Conservation (phyloP, 345 rosid genomes). For the Eucalyptus decipiens region DNA sequence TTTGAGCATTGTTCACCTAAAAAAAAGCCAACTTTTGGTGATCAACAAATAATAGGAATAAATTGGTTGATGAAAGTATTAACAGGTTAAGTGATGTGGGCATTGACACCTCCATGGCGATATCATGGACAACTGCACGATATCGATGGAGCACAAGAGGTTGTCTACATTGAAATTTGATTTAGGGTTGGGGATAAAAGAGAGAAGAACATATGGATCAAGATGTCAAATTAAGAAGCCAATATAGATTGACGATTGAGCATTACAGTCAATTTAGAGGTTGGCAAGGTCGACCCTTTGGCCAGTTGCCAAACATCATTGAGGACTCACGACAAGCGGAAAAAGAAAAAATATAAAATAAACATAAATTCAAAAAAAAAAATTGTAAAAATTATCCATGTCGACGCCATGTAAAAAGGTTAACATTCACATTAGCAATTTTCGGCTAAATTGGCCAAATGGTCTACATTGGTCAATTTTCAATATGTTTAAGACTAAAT, state of each 20-base stretch:
- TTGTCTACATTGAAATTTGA: not conserved
- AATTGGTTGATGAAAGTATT: too few relatives aligned
- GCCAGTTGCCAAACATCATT: too few relatives aligned
- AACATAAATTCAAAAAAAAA: too few relatives aligned
- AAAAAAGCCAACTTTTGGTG: too few relatives aligned
- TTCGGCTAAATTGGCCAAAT: accelerated
- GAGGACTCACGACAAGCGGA: accelerated
- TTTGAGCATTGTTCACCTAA: too few relatives aligned
- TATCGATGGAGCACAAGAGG: not conserved
- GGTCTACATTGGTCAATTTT: too few relatives aligned
- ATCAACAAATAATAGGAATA: too few relatives aligned
- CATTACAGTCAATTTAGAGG: not conserved
- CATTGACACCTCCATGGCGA: not conserved
- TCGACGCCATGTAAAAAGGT: accelerated
- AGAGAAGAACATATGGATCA: not conserved
- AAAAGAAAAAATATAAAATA: too few relatives aligned
- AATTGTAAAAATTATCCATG: too few relatives aligned
- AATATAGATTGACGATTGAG: not conserved
- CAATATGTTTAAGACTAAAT: accelerated
- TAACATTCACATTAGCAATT: accelerated
- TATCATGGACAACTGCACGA: not conserved
- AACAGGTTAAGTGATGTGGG: not conserved
- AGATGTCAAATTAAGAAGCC: not conserved
- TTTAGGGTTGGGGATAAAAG: not conserved
- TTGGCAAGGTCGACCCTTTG: too few relatives aligned